Conservation (phyloP, 805 yeast genomes). For the Isabelozyma rhagii region DNA sequence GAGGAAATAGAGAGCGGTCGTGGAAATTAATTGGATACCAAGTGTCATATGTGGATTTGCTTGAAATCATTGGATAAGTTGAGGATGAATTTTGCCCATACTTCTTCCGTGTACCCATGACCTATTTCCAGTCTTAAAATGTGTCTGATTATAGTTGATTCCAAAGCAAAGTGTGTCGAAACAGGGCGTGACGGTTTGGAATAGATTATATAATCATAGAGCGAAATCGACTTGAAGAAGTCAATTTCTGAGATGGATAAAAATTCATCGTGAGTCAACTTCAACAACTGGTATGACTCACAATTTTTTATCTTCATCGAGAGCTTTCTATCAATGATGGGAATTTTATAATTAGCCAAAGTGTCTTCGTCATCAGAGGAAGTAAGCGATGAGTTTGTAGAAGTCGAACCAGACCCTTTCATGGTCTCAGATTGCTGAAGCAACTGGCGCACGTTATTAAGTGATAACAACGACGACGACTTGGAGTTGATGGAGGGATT, state of each 20-base stretch:
- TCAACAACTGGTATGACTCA: not conserved
- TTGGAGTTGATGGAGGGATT: not conserved
- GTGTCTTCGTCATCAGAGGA: slow-evolving; percentile 2
- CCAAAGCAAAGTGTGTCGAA: not conserved
- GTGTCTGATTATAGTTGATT: not conserved
- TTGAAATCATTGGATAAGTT: not conserved
- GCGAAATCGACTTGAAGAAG: not conserved
- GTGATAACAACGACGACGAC: not conserved
- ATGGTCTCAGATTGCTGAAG: not conserved
- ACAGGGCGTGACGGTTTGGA: not conserved
- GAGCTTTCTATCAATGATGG: not conserved
- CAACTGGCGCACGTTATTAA: not conserved
- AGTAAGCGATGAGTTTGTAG: not conserved
- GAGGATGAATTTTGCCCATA: not conserved
- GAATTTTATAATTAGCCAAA: not conserved
- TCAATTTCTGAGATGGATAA: not conserved
- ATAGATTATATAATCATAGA: not conserved
- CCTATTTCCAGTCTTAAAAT: not conserved
- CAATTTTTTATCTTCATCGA: not conserved
- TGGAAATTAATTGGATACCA: not conserved
- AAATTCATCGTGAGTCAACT: not conserved
- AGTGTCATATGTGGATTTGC: not conserved
- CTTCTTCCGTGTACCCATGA: not conserved
- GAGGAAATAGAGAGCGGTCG: no score
- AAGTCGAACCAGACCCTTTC: not conserved